Percentiles rank a stretch among this genome's conserved stretches.
These are phyloP conservation scores for Lepiota venenata DNA, from an alignment of 768 basidiomycete species.

Conservation along the genomic window DNA sequence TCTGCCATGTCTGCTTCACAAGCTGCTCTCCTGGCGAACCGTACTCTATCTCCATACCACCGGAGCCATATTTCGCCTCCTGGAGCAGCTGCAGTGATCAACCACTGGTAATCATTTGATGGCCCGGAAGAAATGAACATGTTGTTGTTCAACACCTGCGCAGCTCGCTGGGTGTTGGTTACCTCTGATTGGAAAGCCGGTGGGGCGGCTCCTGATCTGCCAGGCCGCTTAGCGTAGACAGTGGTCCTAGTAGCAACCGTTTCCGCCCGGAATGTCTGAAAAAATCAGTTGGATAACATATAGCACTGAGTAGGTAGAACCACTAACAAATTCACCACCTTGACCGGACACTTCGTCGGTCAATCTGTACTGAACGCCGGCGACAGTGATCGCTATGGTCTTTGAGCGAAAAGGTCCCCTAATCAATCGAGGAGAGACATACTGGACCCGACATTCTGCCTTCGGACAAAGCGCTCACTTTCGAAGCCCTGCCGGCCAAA, in stretches of 20 bases:
- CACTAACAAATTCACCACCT: neutral
- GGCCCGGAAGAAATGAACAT: neutral
- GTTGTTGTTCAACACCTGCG: neutral
- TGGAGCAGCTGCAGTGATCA: conserved; percentile 4
- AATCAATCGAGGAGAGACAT: neutral
- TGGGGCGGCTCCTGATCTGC: neutral
- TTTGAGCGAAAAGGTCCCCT: no score
- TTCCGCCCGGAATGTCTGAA: conserved; percentile 1
- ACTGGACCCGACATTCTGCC: neutral
- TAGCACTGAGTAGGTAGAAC: no score
- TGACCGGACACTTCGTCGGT: neutral
- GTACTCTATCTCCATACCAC: neutral
- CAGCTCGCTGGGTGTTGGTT: neutral
- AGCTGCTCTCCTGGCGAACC: conserved; percentile 3
- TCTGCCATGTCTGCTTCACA: conserved; percentile 1
- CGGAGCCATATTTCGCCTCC: neutral
- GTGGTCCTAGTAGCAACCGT: neutral
- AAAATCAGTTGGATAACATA: neutral
- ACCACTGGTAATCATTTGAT: neutral
- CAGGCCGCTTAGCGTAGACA: neutral
- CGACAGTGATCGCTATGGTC: neutral
- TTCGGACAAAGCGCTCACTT: neutral
- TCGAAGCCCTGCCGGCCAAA: no score
- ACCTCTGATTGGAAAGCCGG: neutral
- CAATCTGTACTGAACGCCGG: neutral